A percentile compares a stretch with the other conserved stretches of the same genome.
Conservation (phyloP, 441 rosid genomes). For the Pelargonium australe region DNA sequence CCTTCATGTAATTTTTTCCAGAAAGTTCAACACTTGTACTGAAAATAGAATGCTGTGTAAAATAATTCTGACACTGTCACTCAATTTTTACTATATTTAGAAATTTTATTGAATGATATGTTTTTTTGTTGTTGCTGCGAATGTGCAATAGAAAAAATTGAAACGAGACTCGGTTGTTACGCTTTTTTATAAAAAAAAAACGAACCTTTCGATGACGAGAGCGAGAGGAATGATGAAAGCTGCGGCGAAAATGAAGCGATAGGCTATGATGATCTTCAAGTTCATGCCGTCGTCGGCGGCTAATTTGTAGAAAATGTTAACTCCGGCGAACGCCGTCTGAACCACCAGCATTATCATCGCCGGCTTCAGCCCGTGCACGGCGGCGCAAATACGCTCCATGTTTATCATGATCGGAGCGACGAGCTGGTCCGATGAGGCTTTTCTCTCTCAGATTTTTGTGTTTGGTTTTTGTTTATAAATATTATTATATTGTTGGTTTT, state of each 20-base stretch:
- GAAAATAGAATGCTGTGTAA: no score
- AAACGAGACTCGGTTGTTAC: no score
- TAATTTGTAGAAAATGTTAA: constrained; percentile 29
- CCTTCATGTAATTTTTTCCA: neutral
- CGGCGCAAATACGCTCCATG: neutral
- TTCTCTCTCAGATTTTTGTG: neutral
- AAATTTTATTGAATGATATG: neutral
- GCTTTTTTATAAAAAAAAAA: no score
- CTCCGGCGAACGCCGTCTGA: constrained; percentile 24
- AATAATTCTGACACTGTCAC: no score
- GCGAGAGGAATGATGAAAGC: constrained; percentile 33
- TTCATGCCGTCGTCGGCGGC: constrained; percentile 28
- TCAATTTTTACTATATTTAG: no score
- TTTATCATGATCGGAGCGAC: neutral
- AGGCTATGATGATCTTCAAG: constrained; percentile 23
- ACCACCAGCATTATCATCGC: constrained; percentile 28
- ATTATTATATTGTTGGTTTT: neutral
- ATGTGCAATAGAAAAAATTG: neutral
- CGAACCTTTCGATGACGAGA: constrained; percentile 21
- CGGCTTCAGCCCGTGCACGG: constrained; percentile 21
- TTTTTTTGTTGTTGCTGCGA: no score
- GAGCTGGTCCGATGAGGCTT: neutral
- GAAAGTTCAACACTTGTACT: no score
- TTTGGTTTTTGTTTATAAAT: no score
- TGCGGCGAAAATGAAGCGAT: constrained; percentile 30